Base-by-base conservation (phyloP, 108 stramenopile genomes). In the Skeletonema tropicum region DNA sequence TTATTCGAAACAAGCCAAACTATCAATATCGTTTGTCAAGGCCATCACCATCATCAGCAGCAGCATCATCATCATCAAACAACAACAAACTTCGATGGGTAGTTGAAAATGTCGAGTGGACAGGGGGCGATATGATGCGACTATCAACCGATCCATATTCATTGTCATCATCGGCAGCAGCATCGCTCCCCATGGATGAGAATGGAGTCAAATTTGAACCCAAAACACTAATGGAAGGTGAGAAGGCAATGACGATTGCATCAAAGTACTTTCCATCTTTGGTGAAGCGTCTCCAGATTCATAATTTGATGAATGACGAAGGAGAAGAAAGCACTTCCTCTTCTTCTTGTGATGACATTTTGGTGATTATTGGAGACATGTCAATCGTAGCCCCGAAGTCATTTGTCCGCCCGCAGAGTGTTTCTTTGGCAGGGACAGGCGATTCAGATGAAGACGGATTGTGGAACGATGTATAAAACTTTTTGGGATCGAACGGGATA, bases 51-150 rank as follows among this genome's bases (percentile, higher is more conserved):
- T 23, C 26, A 69, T 19, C 25, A 30, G 29, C 26, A 21, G n/a
- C 49, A 23, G 66, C 48, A 57, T 35, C 35, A n/a, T n/a, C n/a
- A n/a, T n/a, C n/a, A n/a, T n/a, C 55, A 48, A 45, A 11, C 31
- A 42, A 63, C 25, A 66, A 66, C 45, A 59, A 65, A 15, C 15
- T 59, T 0, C 62, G 80, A 38, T 81, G 69, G 73, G 60, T 42
- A 41, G 65, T 23, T 11, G 29, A 66, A 0, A 55, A 74, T 52
- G 12, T 81, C 5, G 61, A 69, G 11, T 91, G 90, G 88, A 93
- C 89, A 0, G 92, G 90, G 10, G 92, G 92, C 6, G 89, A 93
- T 57, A 93, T 93, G 92, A 88, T 93, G 79, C 49, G 83, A 6
- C 64, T 88, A 9, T 60, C 58, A 2, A 69, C 77, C 35, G 48